Evolutionary conservation across 345 rosid species (phyloP).

Genomic region (Rhizophora apiculata): DNA sequence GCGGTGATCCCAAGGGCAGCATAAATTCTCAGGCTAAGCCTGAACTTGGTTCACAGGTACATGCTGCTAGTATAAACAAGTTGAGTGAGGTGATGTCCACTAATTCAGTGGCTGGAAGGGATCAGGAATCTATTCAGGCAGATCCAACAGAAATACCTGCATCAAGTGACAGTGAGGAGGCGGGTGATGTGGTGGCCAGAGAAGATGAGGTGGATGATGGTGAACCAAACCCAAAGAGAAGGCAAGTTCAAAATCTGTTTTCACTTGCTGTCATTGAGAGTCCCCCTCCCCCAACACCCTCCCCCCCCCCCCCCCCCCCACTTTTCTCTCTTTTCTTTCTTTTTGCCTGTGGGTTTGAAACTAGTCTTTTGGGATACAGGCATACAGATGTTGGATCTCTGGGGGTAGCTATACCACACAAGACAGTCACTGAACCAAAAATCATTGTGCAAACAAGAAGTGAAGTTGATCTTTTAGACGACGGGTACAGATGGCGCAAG

Average conservation of each 20-base stretch:
- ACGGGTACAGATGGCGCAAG: slow-evolving; percentile 98
- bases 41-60: slow-evolving; percentile 30
- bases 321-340: background rate
- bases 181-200: slow-evolving; percentile 34
- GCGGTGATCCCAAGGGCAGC: slow-evolving; percentile 34
- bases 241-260: slow-evolving; percentile 36
- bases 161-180: slow-evolving; percentile 51
- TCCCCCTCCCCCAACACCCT: too few species aligned
- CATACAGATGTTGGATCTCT: slow-evolving; percentile 37
- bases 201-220: slow-evolving; percentile 44
- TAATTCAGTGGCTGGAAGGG: slow-evolving; percentile 30
- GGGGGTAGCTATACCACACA: slow-evolving; percentile 51
- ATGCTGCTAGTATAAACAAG: slow-evolving; percentile 22
- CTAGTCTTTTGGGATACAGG: slow-evolving; percentile 35
- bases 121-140: slow-evolving; percentile 40
- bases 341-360: background rate
- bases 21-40: slow-evolving; percentile 38
- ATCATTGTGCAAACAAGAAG: slow-evolving; percentile 93
- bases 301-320: too few species aligned
- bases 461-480: slow-evolving; percentile 95
- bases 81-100: slow-evolving; percentile 24
- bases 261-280: background rate
- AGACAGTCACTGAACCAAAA: slow-evolving; percentile 79
- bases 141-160: slow-evolving; percentile 31
- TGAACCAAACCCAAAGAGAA: slow-evolving; percentile 67